Conservation (phyloP, 2,329 filamentous ascomycete species). For the Calonectria crousiana region DNA sequence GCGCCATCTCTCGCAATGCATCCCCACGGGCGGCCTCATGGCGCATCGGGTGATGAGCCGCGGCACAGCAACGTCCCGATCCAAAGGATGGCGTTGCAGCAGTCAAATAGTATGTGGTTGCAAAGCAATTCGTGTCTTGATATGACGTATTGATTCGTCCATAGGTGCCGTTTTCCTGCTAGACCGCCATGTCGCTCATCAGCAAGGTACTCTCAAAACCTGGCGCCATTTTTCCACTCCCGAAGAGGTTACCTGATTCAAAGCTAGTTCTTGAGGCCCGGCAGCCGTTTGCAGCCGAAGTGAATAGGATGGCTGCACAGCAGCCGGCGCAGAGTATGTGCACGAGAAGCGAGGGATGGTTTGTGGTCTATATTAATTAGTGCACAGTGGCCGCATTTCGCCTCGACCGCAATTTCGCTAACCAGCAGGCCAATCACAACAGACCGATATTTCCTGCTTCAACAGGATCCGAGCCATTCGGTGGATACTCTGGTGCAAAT, state of each 20-base stretch:
- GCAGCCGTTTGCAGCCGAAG: neutral
- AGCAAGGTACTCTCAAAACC: neutral
- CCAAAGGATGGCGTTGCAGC: neutral
- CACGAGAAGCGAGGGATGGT: no score
- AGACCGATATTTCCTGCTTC: neutral
- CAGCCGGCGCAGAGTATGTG: neutral
- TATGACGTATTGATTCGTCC: neutral
- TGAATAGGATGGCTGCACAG: neutral
- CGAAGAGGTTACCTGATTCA: neutral
- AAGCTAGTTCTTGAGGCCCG: neutral
- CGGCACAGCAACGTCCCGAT: neutral
- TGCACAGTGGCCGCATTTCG: neutral
- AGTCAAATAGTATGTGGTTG: neutral
- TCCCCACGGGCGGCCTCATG: neutral
- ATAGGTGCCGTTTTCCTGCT: neutral
- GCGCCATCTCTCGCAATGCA: neutral
- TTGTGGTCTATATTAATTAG: neutral
- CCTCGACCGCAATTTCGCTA: neutral
- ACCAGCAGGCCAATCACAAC: conserved; percentile 1
- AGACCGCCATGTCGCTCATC: neutral
- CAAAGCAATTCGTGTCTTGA: neutral
- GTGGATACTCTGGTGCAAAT: neutral
- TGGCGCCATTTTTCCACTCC: neutral
- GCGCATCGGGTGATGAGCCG: neutral
- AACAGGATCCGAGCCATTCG: neutral